phyloP scores from a whole-genome alignment of 2,329 filamentous ascomycete species.

The Colletotrichum sp. region DNA sequence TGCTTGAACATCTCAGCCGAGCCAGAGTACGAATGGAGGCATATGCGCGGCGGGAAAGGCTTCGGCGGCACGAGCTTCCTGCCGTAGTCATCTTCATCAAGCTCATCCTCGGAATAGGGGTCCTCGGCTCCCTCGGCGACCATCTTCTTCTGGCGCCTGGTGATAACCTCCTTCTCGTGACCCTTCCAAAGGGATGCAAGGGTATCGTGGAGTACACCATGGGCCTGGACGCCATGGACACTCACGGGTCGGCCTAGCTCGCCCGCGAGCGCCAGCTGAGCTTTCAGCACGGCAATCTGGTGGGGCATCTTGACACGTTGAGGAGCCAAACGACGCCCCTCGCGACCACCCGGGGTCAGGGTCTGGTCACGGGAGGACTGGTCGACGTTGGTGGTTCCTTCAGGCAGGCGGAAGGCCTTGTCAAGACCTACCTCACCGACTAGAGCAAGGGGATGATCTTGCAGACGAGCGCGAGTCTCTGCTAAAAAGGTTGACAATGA shows the following conservation, averaged over 20 bases:
- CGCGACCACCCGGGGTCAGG: slow-evolving; percentile 72
- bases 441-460: slow-evolving; percentile 65
- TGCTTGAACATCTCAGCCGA: slow-evolving; percentile 76
- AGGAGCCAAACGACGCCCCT: slow-evolving; percentile 71
- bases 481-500: slow-evolving; percentile 64
- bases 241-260: slow-evolving; percentile 69
- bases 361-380: slow-evolving; percentile 40
- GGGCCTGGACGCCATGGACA: slow-evolving; percentile 78
- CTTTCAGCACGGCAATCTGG: slow-evolving; percentile 68
- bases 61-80: slow-evolving; percentile 32
- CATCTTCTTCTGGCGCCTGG: slow-evolving; percentile 61
- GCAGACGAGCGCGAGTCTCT: slow-evolving; percentile 61
- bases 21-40: slow-evolving; percentile 92
- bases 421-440: slow-evolving; percentile 82
- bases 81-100: slow-evolving; percentile 23
- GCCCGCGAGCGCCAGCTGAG: slow-evolving; percentile 75
- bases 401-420: slow-evolving; percentile 76
- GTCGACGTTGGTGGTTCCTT: slow-evolving; percentile 51
- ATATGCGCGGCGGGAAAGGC: slow-evolving; percentile 86
- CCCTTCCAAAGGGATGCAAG: slow-evolving; percentile 73
- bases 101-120: slow-evolving; percentile 42
- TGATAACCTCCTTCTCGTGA: slow-evolving; percentile 66
- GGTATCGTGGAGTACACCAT: slow-evolving; percentile 72
- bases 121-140: slow-evolving; percentile 54
- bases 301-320: slow-evolving; percentile 73